A percentile compares a stretch with the other conserved stretches of the same genome.
These are phyloP conservation scores for Saksenaea vasiformis DNA, from an alignment of 371 early-diverging fungal species.

Conservation along the genomic window DNA sequence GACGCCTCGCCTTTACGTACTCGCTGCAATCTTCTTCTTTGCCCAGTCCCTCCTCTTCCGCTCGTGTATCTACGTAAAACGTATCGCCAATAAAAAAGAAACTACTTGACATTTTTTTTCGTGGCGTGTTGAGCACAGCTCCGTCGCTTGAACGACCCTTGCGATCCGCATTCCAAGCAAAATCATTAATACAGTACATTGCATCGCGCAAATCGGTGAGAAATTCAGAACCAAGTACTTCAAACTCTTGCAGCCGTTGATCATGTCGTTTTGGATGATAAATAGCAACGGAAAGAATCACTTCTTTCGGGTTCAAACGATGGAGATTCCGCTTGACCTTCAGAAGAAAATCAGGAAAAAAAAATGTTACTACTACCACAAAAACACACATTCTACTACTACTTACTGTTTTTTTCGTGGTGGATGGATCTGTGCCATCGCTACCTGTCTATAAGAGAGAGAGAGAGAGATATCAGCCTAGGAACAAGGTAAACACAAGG, in stretches of 20 bases:
- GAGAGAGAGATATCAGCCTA: neutral
- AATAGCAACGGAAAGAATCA: conserved; percentile 29
- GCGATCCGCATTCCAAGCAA: conserved; percentile 12
- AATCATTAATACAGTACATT: conserved; percentile 44
- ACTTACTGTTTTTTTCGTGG: neutral
- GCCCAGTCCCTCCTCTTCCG: conserved; percentile 12
- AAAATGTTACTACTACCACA: neutral
- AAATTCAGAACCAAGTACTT: conserved; percentile 46
- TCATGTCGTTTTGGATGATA: conserved; percentile 29
- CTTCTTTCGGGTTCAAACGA: neutral
- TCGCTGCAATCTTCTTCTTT: conserved; percentile 34
- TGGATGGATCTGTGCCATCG: neutral
- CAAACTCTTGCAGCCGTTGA: conserved; percentile 44
- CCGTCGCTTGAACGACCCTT: conserved; percentile 9
- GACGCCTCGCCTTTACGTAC: conserved; percentile 9
- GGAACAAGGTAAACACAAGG: neutral
- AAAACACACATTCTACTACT: neutral
- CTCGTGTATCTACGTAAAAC: conserved; percentile 49
- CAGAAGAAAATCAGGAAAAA: neutral
- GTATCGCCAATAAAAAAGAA: conserved; percentile 49
- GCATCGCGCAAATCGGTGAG: conserved; percentile 49
- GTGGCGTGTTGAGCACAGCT: conserved; percentile 15
- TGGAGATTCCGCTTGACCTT: neutral
- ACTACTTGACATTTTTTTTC: conserved; percentile 28
- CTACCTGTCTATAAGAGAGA: neutral